A percentile compares a stretch with the other conserved stretches of the same genome.
These are phyloP conservation scores for Clitocybe nebularis DNA, from an alignment of 1,284 basidiomycete genomes.

Conservation along the genomic window DNA sequence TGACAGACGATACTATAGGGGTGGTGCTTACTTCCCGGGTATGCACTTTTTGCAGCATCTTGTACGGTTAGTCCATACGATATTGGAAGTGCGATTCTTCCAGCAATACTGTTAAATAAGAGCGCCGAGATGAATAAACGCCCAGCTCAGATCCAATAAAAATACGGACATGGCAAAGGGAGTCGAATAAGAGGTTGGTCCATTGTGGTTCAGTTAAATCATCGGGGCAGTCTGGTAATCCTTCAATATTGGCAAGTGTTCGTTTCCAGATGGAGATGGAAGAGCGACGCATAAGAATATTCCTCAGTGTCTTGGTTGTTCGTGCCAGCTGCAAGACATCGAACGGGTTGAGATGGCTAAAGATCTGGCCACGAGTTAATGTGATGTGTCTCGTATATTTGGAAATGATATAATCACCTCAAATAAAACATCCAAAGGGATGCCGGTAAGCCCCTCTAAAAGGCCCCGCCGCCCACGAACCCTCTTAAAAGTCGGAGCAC, in stretches of 20 bases:
- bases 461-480: background rate
- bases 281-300: constrained; percentile 1
- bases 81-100: background rate
- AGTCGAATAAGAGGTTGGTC: constrained; percentile 5
- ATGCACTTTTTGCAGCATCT: constrained; percentile 5
- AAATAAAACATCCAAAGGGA: constrained; percentile 3
- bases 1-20: too few relatives aligned
- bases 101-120: constrained; percentile 7
- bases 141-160: background rate
- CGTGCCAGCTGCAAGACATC: constrained; percentile 5
- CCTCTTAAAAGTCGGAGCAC: background rate
- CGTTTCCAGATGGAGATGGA: background rate
- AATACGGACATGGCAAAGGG: constrained; percentile 5
- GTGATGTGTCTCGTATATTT: background rate
- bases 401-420: background rate
- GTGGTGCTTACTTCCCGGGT: background rate
- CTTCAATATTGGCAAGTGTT: background rate
- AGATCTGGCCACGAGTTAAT: background rate
- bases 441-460: background rate
- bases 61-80: constrained; percentile 2
- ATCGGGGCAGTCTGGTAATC: constrained; percentile 4
- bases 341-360: constrained; percentile 5
- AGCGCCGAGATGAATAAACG: background rate
- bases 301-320: constrained; percentile 1
- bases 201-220: constrained; percentile 6